Percentiles rank a stretch among this genome's conserved stretches.
Conservation (phyloP, 768 basidiomycete genomes). For the Panaeolus cyanescens region DNA sequence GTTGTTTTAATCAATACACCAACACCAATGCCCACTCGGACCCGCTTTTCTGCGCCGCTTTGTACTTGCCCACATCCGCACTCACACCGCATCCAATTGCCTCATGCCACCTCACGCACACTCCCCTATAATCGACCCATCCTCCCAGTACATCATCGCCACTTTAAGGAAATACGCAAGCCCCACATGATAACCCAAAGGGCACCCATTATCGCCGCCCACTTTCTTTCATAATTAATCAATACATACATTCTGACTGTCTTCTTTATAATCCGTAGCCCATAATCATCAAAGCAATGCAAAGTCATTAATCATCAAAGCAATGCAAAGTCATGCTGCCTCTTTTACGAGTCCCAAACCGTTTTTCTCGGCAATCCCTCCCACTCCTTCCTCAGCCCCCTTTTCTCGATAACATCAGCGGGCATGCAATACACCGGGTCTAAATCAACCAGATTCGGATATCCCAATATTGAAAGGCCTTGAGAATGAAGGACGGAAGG, state of each 20-base stretch:
- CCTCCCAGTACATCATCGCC: not conserved
- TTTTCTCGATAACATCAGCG: conserved; percentile 64
- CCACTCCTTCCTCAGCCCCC: conserved; percentile 73
- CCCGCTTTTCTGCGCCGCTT: not conserved
- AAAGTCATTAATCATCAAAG: no score
- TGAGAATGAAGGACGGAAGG: not conserved
- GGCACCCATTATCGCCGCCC: no score
- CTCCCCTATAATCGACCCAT: not conserved
- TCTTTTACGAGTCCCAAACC: conserved; percentile 2
- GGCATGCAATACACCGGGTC: conserved; percentile 99
- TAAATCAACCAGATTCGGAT: conserved; percentile 79
- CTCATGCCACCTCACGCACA: not conserved
- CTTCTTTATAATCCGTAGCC: no score
- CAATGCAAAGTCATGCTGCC: no score
- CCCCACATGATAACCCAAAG: no score
- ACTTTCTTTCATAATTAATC: no score
- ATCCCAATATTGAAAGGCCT: conserved; percentile 89
- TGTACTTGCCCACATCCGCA: not conserved
- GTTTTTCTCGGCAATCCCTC: conserved; percentile 40
- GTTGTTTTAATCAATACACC: not conserved
- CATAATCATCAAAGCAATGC: no score
- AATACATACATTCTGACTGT: no score
- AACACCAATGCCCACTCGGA: not conserved
- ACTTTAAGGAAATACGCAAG: no score
- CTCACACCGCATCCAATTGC: not conserved